phyloP scores from a whole-genome alignment of 2,329 filamentous ascomycete genomes.

The Whalleya microplaca region DNA sequence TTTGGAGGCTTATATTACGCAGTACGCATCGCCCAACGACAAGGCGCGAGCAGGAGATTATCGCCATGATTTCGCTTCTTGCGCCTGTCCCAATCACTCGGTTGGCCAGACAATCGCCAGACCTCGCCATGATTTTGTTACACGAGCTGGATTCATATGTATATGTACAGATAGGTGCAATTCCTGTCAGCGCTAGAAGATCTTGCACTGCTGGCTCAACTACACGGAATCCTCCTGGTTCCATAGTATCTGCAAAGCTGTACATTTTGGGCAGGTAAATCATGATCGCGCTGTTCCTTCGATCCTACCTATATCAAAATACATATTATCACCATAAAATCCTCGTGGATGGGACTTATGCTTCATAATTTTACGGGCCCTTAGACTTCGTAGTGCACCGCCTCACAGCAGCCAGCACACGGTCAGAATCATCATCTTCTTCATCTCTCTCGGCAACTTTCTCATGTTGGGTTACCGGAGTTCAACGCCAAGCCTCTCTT shows the following conservation, averaged over 20 bases:
- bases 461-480: constrained; percentile 56
- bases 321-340: too few species aligned
- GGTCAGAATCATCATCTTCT: not conserved
- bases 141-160: too few species aligned
- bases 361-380: too few species aligned
- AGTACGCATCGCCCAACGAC: not conserved
- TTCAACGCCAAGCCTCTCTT: constrained; percentile 76
- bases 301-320: not conserved
- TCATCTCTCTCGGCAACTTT: too few species aligned
- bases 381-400: not conserved
- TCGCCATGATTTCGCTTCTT: not conserved
- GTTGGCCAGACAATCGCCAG: not conserved
- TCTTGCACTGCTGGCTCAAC: too few species aligned
- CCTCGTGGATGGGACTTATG: too few species aligned
- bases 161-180: too few species aligned
- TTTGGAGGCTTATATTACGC: not conserved
- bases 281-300: not conserved
- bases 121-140: not conserved
- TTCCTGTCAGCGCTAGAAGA: too few species aligned
- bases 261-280: too few species aligned
- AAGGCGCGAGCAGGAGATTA: not conserved
- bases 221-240: not conserved
- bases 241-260: not conserved
- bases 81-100: not conserved
- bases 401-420: not conserved